Evolutionary conservation across 1,139 yeast species (phyloP).

Genomic region (Pichiaceae sp.): DNA sequence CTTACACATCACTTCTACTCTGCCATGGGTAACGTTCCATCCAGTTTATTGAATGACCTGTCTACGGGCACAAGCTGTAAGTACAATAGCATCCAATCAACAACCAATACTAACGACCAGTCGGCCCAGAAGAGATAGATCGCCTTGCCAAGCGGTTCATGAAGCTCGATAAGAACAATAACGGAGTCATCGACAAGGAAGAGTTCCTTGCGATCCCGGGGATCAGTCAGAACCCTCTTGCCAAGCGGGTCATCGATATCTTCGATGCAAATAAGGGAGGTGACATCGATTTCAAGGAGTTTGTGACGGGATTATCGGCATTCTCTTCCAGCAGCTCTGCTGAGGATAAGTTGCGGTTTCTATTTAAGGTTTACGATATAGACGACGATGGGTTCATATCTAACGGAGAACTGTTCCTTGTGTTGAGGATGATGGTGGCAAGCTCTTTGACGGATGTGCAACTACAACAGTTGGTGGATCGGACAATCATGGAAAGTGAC

Average conservation of each 20-base stretch:
- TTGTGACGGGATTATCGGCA: conserved; percentile 81
- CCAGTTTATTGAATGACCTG: conserved; percentile 23
- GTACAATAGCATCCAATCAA: conserved; percentile 10
- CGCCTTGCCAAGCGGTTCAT: conserved; percentile 85
- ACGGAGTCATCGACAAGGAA: conserved; percentile 84
- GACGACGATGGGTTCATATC: conserved; percentile 93
- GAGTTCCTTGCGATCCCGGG: conserved; percentile 94
- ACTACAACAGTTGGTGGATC: conserved; percentile 89
- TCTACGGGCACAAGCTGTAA: conserved; percentile 28
- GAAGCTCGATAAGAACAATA: conserved; percentile 89
- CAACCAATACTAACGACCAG: conserved; percentile 18
- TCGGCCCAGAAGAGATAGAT: conserved; percentile 85
- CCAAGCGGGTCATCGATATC: conserved; percentile 83
- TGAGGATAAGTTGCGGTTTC: conserved; percentile 79
- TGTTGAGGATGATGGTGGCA: conserved; percentile 96
- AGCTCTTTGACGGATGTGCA: conserved; percentile 79
- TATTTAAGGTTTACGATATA: conserved; percentile 90
- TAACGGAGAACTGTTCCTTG: conserved; percentile 89
- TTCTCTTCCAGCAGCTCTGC: conserved; percentile 84
- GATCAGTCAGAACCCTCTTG: conserved; percentile 82
- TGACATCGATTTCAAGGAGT: conserved; percentile 91
- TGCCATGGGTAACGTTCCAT: conserved; percentile 26
- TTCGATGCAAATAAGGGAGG: conserved; percentile 94
- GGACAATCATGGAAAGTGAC: conserved; percentile 94
- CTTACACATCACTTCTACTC: too few species aligned